Conservation (phyloP, 768 basidiomycete species). For the Xerocomus brunneocitrinus region DNA sequence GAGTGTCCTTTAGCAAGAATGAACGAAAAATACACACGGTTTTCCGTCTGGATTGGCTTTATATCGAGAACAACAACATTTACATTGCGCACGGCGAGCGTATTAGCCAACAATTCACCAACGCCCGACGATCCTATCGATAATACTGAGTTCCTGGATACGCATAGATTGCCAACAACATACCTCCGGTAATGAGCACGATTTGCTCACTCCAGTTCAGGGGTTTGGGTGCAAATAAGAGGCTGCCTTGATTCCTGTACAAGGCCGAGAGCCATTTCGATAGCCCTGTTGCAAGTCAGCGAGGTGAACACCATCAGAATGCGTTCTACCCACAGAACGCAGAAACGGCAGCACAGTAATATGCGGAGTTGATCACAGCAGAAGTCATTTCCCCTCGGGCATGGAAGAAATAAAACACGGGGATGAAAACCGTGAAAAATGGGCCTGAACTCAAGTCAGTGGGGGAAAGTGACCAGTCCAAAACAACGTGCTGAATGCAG, state of each 20-base stretch:
- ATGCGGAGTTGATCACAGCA: constrained; percentile 44
- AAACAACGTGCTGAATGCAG: constrained; percentile 65
- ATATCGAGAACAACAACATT: constrained; percentile 84
- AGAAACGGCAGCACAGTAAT: constrained; percentile 58
- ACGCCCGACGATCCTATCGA: constrained; percentile 77
- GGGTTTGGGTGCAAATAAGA: constrained; percentile 54
- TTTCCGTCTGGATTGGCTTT: constrained; percentile 70
- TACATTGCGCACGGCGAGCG: constrained; percentile 76
- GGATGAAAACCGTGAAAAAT: constrained; percentile 78
- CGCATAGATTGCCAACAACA: constrained; percentile 13
- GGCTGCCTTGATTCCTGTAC: constrained; percentile 69
- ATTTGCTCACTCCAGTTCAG: constrained; percentile 89
- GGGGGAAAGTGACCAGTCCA: not conserved
- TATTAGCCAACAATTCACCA: constrained; percentile 84
- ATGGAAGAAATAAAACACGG: constrained; percentile 74
- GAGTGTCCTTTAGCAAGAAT: not conserved
- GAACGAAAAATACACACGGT: constrained; percentile 45
- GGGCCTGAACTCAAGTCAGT: constrained; percentile 50
- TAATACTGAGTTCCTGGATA: not conserved
- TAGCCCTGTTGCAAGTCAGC: constrained; percentile 44
- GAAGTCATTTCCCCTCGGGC: constrained; percentile 50
- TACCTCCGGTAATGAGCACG: constrained; percentile 88
- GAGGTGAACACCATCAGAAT: not conserved
- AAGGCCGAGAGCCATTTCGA: constrained; percentile 65
- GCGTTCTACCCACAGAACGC: constrained; percentile 55